Evolutionary conservation across 352 stramenopile species (phyloP), one percentile per base, ranked within the genome.

Genomic region (Globisporangium nunn): DNA sequence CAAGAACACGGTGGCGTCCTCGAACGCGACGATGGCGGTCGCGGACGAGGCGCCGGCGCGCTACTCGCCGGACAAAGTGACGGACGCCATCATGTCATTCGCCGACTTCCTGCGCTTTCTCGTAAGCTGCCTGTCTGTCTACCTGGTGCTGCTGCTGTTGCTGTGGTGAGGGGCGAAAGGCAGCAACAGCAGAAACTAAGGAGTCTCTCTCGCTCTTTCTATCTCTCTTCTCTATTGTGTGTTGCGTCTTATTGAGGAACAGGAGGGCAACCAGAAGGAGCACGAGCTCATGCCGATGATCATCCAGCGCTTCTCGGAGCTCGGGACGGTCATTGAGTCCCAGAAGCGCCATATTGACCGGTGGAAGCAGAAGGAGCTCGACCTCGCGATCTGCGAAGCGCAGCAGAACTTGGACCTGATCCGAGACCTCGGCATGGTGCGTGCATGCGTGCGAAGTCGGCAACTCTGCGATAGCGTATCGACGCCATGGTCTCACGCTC

Each of bases 341-440:
- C 83, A 93, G 65, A 93, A 93, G 67, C 71, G 79, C 46, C 78
- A 93, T 49, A 91, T 91, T 37, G 81, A 93, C 54, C 77, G 75
- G 28, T 93, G 83, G 83, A 93, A 93, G 71, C 70, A 83, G 56
- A 89, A 89, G 65, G 83, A 91, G 50, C 61, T 91, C 47, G 81
- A 93, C 40, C 62, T 90, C 49, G 79, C 81, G 29, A 91, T 91
- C 59, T 81, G 71, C 12, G 83, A 91, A 48, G 62, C 70, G 1
- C 72, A 90, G 50, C 71, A 87, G 50, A 88, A 82, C 47, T 54
- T 89, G 29, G 77, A 88, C 50, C 45, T 88, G 11, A 82, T 88
- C 29, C 50, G 52, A 23, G 66, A 86, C 29, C 62, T 92, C 4
- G 74, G 74, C 50, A 59, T 74, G 53, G 78, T 89, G 56, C 18